Conservation (phyloP, 2,329 filamentous ascomycete genomes). For the Apiospora pterosperma region DNA sequence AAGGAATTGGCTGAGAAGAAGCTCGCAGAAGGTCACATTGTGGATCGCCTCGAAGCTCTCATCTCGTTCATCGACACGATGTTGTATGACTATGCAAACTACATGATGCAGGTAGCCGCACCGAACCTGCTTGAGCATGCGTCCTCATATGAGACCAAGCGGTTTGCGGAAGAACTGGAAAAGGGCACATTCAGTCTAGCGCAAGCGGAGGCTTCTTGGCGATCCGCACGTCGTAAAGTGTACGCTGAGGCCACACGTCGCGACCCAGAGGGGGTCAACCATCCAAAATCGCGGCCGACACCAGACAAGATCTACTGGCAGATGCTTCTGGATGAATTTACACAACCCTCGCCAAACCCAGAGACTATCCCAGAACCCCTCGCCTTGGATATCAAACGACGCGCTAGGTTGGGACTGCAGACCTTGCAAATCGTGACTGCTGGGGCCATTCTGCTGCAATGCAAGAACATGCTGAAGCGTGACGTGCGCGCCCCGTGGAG, state of each 20-base stretch:
- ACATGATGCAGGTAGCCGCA: conserved; percentile 68
- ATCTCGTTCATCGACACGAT: conserved; percentile 74
- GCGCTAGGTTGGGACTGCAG: conserved; percentile 53
- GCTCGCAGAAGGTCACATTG: conserved; percentile 59
- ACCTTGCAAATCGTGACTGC: conserved; percentile 67
- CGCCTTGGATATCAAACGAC: conserved; percentile 62
- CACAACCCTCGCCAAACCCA: conserved; percentile 55
- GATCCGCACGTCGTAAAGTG: conserved; percentile 59
- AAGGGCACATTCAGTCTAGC: conserved; percentile 50
- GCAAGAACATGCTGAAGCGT: conserved; percentile 79
- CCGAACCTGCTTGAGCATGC: conserved; percentile 70
- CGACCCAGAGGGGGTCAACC: conserved; percentile 65
- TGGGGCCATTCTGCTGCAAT: conserved; percentile 72
- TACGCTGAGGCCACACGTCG: conserved; percentile 62
- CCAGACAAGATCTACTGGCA: conserved; percentile 72
- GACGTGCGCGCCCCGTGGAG: conserved; percentile 78
- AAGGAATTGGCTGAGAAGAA: conserved; percentile 64
- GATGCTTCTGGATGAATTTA: conserved; percentile 71
- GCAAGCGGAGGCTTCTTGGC: conserved; percentile 65
- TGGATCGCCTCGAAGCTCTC: conserved; percentile 72
- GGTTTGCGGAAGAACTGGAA: conserved; percentile 64
- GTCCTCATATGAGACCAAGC: conserved; percentile 69
- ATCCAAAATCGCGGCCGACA: conserved; percentile 59
- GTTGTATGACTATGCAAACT: conserved; percentile 80
- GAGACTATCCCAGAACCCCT: conserved; percentile 70